These are phyloP conservation scores for Zymoseptoria ardabiliae DNA, from an alignment of 2,329 filamentous ascomycete genomes.

Conservation along the genomic window DNA sequence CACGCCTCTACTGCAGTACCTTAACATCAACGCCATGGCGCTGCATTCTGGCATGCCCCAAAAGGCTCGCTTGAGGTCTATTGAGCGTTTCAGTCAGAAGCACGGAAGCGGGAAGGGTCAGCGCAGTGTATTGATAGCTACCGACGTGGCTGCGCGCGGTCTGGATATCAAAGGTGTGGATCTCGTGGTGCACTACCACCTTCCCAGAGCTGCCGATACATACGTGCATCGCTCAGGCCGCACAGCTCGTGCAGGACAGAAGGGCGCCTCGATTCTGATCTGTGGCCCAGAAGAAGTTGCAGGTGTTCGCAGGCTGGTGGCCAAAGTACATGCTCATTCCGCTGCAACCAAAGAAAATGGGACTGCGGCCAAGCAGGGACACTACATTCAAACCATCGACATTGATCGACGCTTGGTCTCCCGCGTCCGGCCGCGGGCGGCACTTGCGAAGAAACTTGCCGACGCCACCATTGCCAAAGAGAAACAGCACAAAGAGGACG, in stretches of 20 bases:
- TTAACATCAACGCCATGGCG: conserved; percentile 67
- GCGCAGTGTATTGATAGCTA: conserved; percentile 67
- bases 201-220: conserved; percentile 81
- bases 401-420: conserved; percentile 72
- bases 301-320: conserved; percentile 73
- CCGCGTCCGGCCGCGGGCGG: conserved; percentile 68
- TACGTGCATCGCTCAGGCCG: conserved; percentile 95
- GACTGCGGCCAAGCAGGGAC: conserved; percentile 44
- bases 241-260: conserved; percentile 74
- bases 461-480: conserved; percentile 80
- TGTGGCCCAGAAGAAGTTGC: conserved; percentile 87
- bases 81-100: conserved; percentile 64
- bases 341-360: conserved; percentile 36
- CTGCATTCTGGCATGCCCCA: conserved; percentile 94
- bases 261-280: conserved; percentile 76
- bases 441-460: conserved; percentile 77
- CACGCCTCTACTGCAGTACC: conserved; percentile 72
- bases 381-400: conserved; percentile 72
- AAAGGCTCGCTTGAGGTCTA: conserved; percentile 85
- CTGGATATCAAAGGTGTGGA: conserved; percentile 89
- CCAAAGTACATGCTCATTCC: conserved; percentile 70
- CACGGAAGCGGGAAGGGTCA: conserved; percentile 49
- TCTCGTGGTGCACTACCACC: conserved; percentile 88
- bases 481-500: conserved; percentile 73
- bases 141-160: conserved; percentile 87